Conservation (phyloP, 2,329 filamentous ascomycete species). For the Sclerotinia nivalis region DNA sequence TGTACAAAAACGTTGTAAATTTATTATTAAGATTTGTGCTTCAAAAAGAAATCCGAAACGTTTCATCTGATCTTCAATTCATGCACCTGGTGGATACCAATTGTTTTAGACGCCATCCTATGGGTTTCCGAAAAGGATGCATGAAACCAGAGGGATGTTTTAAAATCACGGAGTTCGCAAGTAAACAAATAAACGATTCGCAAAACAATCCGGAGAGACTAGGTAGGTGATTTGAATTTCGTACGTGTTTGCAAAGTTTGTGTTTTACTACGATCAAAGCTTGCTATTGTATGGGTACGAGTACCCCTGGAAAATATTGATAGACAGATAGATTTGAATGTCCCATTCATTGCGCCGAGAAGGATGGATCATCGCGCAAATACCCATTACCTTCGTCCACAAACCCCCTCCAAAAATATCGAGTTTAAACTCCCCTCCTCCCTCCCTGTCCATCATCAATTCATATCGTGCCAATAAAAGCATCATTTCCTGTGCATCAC, state of each 20-base stretch:
- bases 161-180: background rate
- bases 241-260: background rate
- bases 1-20: background rate
- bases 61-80: background rate
- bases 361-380: constrained; percentile 1
- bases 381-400: background rate
- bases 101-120: background rate
- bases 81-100: background rate
- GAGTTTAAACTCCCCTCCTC: background rate
- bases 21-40: background rate
- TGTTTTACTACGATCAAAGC: background rate
- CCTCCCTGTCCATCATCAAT: background rate
- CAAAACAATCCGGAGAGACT: background rate
- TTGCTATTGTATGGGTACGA: background rate
- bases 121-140: background rate
- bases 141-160: constrained; percentile 2
- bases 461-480: background rate
- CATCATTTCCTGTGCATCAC: constrained; percentile 1
- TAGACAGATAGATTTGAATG: background rate
- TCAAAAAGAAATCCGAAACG: background rate
- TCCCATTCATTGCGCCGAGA: background rate
- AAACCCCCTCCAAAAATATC: background rate
- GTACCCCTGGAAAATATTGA: background rate
- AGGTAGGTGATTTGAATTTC: background rate
- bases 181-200: background rate